Conservation (phyloP, 2,329 filamentous ascomycete genomes). For the Penicillium concentricum region DNA sequence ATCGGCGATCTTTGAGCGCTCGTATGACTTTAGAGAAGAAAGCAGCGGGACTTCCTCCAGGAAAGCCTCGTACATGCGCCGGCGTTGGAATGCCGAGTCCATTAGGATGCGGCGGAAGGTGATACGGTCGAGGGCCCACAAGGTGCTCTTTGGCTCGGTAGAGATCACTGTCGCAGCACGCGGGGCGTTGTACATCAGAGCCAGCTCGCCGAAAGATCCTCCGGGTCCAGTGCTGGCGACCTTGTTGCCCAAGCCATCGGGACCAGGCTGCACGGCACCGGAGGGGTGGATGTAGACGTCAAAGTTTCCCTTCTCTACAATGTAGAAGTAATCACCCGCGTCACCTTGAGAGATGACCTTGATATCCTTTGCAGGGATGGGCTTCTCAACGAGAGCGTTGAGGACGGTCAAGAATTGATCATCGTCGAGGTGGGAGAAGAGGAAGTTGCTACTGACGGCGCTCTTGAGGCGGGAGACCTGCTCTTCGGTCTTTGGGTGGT, state of each 20-base stretch:
- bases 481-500: conserved; percentile 77
- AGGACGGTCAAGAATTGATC: conserved; percentile 86
- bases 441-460: conserved; percentile 84
- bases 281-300: conserved; percentile 84
- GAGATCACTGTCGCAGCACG: conserved; percentile 92
- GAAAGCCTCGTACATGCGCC: conserved; percentile 96
- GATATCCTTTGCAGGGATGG: conserved; percentile 85
- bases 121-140: conserved; percentile 93
- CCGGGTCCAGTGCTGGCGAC: conserved; percentile 81
- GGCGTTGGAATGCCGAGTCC: conserved; percentile 94
- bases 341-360: conserved; percentile 95
- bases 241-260: conserved; percentile 77
- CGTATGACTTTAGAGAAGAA: conserved; percentile 79
- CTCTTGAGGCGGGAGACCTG: conserved; percentile 76
- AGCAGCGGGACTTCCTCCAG: conserved; percentile 90
- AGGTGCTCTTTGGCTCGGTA: conserved; percentile 70
- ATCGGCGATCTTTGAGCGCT: conserved; percentile 96
- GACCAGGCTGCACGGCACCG: conserved; percentile 75
- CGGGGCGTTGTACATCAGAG: conserved; percentile 97
- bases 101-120: conserved; percentile 98
- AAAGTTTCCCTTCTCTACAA: conserved; percentile 87
- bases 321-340: conserved; percentile 95
- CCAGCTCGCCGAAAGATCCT: conserved; percentile 93
- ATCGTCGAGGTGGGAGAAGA: conserved; percentile 92
- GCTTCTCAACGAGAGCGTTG: conserved; percentile 88